Evolutionary conservation across 2,329 filamentous ascomycete genomes (phyloP).

Genomic region (Cladosporium sp.): DNA sequence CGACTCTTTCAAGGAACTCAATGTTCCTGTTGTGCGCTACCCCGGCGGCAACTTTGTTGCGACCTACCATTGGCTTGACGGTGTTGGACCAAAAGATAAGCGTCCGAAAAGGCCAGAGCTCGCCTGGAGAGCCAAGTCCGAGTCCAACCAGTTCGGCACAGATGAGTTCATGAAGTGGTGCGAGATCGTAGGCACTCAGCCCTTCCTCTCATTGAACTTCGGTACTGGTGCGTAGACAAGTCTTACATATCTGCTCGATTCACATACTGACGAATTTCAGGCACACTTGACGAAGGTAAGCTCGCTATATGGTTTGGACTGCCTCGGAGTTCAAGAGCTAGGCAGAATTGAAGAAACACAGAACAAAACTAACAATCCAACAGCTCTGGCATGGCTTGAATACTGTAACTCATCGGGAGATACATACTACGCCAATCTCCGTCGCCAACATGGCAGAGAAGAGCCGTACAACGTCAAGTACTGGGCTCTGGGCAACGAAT

Average conservation of each 20-base stretch:
- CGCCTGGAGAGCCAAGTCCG: slow-evolving; percentile 67
- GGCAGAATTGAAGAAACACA: not conserved
- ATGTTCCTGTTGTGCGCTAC: slow-evolving; percentile 73
- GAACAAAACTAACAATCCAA: not conserved
- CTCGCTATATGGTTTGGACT: slow-evolving; percentile 11
- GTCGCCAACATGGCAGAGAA: slow-evolving; percentile 68
- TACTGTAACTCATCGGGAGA: slow-evolving; percentile 78
- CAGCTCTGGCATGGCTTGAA: slow-evolving; percentile 72
- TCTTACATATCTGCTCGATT: not conserved
- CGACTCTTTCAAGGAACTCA: slow-evolving; percentile 66
- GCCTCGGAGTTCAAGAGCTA: not conserved
- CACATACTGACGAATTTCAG: slow-evolving; percentile 17
- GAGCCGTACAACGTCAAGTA: slow-evolving; percentile 81
- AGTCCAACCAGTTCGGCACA: slow-evolving; percentile 76
- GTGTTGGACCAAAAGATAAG: slow-evolving; percentile 67
- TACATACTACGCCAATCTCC: slow-evolving; percentile 77
- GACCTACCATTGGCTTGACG: slow-evolving; percentile 82
- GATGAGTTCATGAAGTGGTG: slow-evolving; percentile 87
- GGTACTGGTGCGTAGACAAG: slow-evolving; percentile 56
- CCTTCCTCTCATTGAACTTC: slow-evolving; percentile 76
- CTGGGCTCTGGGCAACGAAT: slow-evolving; percentile 78
- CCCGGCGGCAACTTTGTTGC: slow-evolving; percentile 82
- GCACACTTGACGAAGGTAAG: slow-evolving; percentile 51
- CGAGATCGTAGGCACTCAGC: slow-evolving; percentile 66
- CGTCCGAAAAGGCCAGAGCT: slow-evolving; percentile 66